Evolutionary conservation across 2,329 filamentous ascomycete genomes (phyloP).

Genomic region (Phyllosticta citribraziliensis): DNA sequence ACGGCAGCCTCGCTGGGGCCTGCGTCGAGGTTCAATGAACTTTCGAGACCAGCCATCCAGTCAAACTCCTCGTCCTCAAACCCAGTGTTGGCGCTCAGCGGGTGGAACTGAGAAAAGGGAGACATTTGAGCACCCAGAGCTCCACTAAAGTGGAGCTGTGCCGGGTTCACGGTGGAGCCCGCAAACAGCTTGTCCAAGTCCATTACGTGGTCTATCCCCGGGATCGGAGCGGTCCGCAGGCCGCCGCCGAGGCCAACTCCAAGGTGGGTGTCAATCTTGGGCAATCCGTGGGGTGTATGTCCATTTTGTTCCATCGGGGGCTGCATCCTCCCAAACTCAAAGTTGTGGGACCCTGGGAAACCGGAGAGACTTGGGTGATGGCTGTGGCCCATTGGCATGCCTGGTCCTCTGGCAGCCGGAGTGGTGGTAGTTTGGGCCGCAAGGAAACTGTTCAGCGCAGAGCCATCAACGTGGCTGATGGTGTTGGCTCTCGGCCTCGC

Average conservation of each 20-base stretch:
- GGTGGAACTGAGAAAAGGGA: slow-evolving; percentile 31
- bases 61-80: slow-evolving; percentile 69
- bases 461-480: slow-evolving; percentile 82
- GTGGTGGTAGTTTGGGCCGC: slow-evolving; percentile 44
- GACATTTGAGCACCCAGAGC: slow-evolving; percentile 54
- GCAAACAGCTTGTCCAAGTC: slow-evolving; percentile 65
- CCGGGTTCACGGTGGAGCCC: slow-evolving; percentile 53
- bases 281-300: slow-evolving; percentile 61
- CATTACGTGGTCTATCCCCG: slow-evolving; percentile 58
- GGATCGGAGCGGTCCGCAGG: slow-evolving; percentile 61
- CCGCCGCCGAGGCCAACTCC: slow-evolving; percentile 56
- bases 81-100: slow-evolving; percentile 51
- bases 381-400: slow-evolving; percentile 47
- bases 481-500: slow-evolving; percentile 83
- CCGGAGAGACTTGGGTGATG: slow-evolving; percentile 66
- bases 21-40: slow-evolving; percentile 48
- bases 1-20: slow-evolving; percentile 68
- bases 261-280: slow-evolving; percentile 76
- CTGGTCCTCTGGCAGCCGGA: slow-evolving; percentile 29
- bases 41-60: slow-evolving; percentile 76
- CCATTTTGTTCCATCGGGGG: slow-evolving; percentile 37
- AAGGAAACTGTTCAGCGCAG: slow-evolving; percentile 59
- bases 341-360: slow-evolving; percentile 44
- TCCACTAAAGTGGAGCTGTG: slow-evolving; percentile 72
- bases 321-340: slow-evolving; percentile 66